Conservation (phyloP, 352 stramenopile genomes). For the Pythium brassicae region DNA sequence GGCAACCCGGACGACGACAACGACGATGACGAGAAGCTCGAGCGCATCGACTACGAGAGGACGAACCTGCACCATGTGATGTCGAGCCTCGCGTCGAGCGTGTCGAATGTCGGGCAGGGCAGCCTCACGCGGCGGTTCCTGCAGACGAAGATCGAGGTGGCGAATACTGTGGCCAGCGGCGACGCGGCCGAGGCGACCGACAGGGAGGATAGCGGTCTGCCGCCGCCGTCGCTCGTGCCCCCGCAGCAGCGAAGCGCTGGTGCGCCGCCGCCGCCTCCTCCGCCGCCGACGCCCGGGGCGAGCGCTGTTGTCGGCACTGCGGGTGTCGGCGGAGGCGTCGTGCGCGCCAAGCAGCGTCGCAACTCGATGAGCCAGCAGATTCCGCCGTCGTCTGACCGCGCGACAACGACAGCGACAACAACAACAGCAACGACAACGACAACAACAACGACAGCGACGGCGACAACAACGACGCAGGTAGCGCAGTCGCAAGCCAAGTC, state of each 20-base stretch:
- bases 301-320: neutral
- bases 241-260: neutral
- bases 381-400: neutral
- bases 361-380: slow-evolving; percentile 25
- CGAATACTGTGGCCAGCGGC: slow-evolving; percentile 2
- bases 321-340: slow-evolving; percentile 9
- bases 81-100: slow-evolving; percentile 70
- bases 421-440: too few species aligned
- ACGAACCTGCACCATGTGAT: slow-evolving; percentile 84
- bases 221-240: neutral
- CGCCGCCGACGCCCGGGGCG: slow-evolving; percentile 6
- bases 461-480: slow-evolving; percentile 29
- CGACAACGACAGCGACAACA: neutral
- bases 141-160: slow-evolving; percentile 28
- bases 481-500: slow-evolving; percentile 45
- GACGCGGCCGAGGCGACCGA: neutral
- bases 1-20: slow-evolving; percentile 29
- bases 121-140: slow-evolving; percentile 72
- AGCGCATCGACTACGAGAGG: slow-evolving; percentile 67
- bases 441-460: slow-evolving; percentile 6
- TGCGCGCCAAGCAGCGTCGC: slow-evolving; percentile 23
- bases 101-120: slow-evolving; percentile 69
- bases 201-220: too few species aligned
- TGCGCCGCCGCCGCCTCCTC: slow-evolving; percentile 16
- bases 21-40: slow-evolving; percentile 31